Evolutionary conservation across 169 alveolate genomes (phyloP).

Genomic region (Fabrea salina): DNA sequence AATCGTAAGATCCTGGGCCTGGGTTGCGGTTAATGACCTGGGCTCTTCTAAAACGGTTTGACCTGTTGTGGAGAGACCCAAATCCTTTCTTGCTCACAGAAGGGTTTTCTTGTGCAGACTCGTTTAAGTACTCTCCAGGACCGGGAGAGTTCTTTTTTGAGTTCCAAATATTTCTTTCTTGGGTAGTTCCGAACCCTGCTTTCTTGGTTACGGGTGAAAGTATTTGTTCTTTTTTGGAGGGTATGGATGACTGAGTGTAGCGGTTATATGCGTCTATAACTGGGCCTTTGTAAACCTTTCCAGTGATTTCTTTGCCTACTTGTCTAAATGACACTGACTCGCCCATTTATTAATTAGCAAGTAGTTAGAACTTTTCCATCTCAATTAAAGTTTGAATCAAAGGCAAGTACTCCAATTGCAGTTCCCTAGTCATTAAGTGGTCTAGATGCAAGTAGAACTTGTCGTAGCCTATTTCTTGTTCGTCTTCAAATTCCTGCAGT

Average conservation of each 20-base stretch:
- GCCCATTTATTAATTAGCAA: no score
- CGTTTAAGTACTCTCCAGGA: conserved; percentile 9
- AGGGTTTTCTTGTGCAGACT: background rate
- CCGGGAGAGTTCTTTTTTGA: background rate
- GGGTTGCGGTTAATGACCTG: conserved; percentile 1
- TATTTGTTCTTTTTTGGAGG: conserved; percentile 6
- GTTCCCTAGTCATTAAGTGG: conserved; percentile 2
- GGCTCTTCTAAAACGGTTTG: background rate
- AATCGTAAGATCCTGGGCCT: conserved; percentile 30
- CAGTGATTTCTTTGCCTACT: conserved; percentile 13
- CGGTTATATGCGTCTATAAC: background rate
- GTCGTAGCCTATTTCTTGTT: background rate
- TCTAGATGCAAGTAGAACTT: background rate
- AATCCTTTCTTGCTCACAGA: conserved; percentile 18
- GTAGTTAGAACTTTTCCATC: conserved; percentile 4
- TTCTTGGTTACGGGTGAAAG: background rate
- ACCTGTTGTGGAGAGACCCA: conserved; percentile 3
- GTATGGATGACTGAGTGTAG: conserved; percentile 7
- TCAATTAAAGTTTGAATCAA: conserved; percentile 17
- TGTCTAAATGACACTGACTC: conserved; percentile 3
- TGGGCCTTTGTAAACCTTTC: conserved; percentile 19
- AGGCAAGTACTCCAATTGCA: conserved; percentile 24
- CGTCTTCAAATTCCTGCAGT: background rate
- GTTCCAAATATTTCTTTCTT: background rate
- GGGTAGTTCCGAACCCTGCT: conserved; percentile 1